Percentiles rank a stretch among this genome's conserved stretches.
Conservation (phyloP, 1,284 basidiomycete genomes). For the Blastosporella zonata region DNA sequence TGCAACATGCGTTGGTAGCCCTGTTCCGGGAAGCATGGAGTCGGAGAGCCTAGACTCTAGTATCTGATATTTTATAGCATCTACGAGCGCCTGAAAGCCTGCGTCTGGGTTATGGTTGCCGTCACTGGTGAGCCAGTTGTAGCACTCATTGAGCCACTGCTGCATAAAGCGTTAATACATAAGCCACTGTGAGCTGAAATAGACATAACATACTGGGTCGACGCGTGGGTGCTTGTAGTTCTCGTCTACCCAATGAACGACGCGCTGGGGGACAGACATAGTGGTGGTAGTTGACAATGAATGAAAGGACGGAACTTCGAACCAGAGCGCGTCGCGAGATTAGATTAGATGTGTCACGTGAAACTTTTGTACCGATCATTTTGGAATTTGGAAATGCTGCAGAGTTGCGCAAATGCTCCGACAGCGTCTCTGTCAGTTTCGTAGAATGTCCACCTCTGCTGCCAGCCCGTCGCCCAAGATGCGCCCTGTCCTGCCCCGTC, state of each 20-base stretch:
- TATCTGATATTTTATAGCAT: conserved; percentile 61
- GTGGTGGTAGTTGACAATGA: conserved; percentile 11
- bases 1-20: conserved; percentile 50
- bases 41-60: conserved; percentile 66
- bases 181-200: not conserved
- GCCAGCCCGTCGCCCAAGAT: conserved; percentile 1
- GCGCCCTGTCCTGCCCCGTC: conserved; percentile 43
- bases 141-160: conserved; percentile 75
- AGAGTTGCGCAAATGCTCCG: conserved; percentile 17
- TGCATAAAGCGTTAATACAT: conserved; percentile 23
- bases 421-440: conserved; percentile 19
- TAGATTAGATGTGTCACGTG: conserved; percentile 24
- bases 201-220: conserved; percentile 44
- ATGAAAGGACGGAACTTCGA: not conserved
- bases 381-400: not conserved
- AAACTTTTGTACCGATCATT: not conserved
- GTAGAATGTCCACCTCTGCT: conserved; percentile 14
- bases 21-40: conserved; percentile 66
- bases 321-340: conserved; percentile 11
- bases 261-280: conserved; percentile 31
- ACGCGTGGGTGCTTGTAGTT: conserved; percentile 53
- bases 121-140: conserved; percentile 55
- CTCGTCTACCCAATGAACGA: conserved; percentile 43
- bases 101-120: conserved; percentile 38
- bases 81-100: conserved; percentile 42